These are phyloP conservation scores for Isatis lusitanica DNA, from an alignment of 441 rosid species.

Conservation along the genomic window DNA sequence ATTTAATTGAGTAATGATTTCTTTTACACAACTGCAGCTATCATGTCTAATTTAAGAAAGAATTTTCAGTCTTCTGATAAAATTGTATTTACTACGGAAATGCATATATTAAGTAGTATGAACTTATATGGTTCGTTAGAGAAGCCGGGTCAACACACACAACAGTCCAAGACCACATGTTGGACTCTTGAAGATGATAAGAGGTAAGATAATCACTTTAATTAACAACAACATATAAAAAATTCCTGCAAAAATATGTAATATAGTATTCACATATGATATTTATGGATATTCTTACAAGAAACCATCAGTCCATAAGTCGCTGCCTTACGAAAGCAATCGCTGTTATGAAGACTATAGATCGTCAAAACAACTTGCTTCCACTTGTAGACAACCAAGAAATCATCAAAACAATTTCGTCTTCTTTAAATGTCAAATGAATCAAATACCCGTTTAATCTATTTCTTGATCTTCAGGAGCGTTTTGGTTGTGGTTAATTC, in stretches of 20 bases:
- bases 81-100: not conserved
- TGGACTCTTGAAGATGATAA: slow-evolving; percentile 29
- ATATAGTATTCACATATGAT: not conserved
- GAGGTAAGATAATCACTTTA: not conserved
- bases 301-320: slow-evolving; percentile 25
- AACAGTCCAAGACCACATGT: slow-evolving; percentile 32
- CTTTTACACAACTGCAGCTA: not conserved
- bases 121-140: not conserved
- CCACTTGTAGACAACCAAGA: slow-evolving; percentile 7
- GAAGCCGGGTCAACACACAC: slow-evolving; percentile 33
- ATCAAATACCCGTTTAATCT: not conserved
- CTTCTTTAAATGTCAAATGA: not conserved
- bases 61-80: not conserved
- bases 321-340: slow-evolving; percentile 35
- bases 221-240: not conserved
- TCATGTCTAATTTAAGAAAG: not conserved
- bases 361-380: slow-evolving; percentile 32
- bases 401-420: slow-evolving; percentile 7
- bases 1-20: not conserved
- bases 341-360: slow-evolving; percentile 29
- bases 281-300: slow-evolving; percentile 30
- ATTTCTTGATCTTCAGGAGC: not conserved
- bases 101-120: not conserved
- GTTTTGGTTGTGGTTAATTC: not conserved
- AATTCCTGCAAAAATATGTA: slow-evolving; percentile 5